These are phyloP conservation scores for Backusella tarrabulga DNA, from an alignment of 192 early-diverging fungal species.

Conservation along the genomic window DNA sequence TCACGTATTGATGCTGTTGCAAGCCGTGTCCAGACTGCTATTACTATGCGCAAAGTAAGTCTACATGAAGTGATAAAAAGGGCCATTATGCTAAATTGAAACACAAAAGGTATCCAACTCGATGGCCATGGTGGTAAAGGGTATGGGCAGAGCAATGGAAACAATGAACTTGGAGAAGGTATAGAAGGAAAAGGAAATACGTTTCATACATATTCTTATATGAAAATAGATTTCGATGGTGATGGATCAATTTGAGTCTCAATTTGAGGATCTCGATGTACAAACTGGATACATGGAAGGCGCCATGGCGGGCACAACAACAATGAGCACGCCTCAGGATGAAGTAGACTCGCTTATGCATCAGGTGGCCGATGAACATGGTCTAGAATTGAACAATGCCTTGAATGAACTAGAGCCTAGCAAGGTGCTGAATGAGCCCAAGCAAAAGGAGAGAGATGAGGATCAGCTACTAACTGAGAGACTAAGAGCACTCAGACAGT, in stretches of 20 bases:
- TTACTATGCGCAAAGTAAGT: constrained; percentile 79
- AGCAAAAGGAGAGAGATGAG: constrained; percentile 40
- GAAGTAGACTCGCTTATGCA: constrained; percentile 95
- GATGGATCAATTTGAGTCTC: constrained; percentile 98
- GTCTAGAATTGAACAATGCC: constrained; percentile 80
- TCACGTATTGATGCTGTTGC: constrained; percentile 94
- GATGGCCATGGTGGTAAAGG: constrained; percentile 88
- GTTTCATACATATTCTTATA: not conserved
- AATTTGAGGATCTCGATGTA: constrained; percentile 97
- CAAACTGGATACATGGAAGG: constrained; percentile 97
- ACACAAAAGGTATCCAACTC: constrained; percentile 61
- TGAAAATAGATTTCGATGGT: constrained; percentile 78
- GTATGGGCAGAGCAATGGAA: constrained; percentile 93
- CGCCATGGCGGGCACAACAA: constrained; percentile 85
- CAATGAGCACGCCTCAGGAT: constrained; percentile 83
- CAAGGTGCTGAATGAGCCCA: constrained; percentile 31
- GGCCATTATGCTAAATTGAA: not conserved
- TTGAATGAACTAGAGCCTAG: constrained; percentile 54
- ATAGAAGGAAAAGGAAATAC: not conserved
- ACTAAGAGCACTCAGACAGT: constrained; percentile 46
- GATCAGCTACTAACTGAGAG: constrained; percentile 47
- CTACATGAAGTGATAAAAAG: not conserved
- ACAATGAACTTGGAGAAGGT: constrained; percentile 97
- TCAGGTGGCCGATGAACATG: constrained; percentile 95
- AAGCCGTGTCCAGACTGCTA: constrained; percentile 88